Conservation (phyloP, 306 rosid genomes). For the Pterocarpus santalinus region DNA sequence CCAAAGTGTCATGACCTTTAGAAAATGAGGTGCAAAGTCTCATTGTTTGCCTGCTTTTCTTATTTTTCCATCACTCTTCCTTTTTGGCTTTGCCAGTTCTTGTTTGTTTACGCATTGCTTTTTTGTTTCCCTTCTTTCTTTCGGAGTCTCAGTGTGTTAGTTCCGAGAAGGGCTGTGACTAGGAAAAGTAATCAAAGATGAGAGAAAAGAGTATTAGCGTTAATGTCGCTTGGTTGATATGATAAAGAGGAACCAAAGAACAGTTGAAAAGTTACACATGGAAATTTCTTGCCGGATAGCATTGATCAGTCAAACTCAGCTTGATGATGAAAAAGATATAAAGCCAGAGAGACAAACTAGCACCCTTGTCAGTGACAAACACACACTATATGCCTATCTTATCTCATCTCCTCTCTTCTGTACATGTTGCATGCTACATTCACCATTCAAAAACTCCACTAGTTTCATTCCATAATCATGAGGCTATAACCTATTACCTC, state of each 20-base stretch:
- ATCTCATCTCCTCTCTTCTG: not conserved
- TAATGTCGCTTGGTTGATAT: constrained; percentile 62
- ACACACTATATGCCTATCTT: constrained; percentile 21
- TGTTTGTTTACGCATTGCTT: constrained; percentile 7
- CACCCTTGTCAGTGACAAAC: constrained; percentile 66
- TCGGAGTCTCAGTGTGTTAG: constrained; percentile 55
- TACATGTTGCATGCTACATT: constrained; percentile 43
- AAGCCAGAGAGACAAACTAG: constrained; percentile 64
- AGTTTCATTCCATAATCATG: constrained; percentile 39
- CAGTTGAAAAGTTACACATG: constrained; percentile 70
- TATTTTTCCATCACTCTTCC: not conserved
- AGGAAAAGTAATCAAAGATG: constrained; percentile 40
- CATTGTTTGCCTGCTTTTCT: constrained; percentile 24
- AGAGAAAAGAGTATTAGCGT: constrained; percentile 49
- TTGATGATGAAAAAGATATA: constrained; percentile 51
- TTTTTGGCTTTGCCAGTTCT: constrained; percentile 31
- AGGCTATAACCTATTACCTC: constrained; percentile 39
- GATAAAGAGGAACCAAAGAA: constrained; percentile 69
- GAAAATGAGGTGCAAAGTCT: constrained; percentile 40
- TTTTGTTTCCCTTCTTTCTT: not conserved
- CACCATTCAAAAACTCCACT: constrained; percentile 20
- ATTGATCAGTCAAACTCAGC: constrained; percentile 60
- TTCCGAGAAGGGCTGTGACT: constrained; percentile 56
- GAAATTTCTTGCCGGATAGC: constrained; percentile 71
- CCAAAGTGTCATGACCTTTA: constrained; percentile 38